Percentiles rank a stretch among this genome's conserved stretches.
Conservation (phyloP, 176 grass and related monocot genomes). For the Olyra latifolia region DNA sequence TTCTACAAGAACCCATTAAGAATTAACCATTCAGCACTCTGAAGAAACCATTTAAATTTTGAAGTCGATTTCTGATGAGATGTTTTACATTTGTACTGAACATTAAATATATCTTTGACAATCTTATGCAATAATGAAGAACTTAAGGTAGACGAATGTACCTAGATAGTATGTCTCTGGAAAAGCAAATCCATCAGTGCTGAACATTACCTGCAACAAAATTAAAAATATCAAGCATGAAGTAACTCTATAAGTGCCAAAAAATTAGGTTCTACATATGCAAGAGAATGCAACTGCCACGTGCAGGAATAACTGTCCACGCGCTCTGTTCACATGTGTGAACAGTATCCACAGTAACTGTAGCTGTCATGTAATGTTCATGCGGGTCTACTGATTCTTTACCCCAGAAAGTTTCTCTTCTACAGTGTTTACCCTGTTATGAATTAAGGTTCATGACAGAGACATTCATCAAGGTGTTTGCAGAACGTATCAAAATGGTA, state of each 20-base stretch:
- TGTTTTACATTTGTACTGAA: conserved; percentile 24
- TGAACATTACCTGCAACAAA: conserved; percentile 88
- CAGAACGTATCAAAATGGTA: conserved; percentile 14
- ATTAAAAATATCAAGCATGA: conserved; percentile 33
- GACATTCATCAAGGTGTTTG: neutral
- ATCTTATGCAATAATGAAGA: neutral
- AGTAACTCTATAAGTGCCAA: conserved; percentile 17
- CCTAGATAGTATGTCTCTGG: conserved; percentile 95
- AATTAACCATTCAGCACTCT: neutral
- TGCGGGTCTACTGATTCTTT: too few relatives aligned
- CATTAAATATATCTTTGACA: neutral
- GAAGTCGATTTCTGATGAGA: neutral
- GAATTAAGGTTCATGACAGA: too few relatives aligned
- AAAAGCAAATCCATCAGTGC: conserved; percentile 97
- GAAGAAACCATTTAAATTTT: too few relatives aligned
- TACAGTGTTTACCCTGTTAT: too few relatives aligned
- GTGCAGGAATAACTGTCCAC: too few relatives aligned
- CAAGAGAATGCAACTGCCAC: neutral
- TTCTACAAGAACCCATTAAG: neutral
- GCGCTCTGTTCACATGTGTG: too few relatives aligned
- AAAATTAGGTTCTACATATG: conserved; percentile 7
- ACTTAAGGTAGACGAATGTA: conserved; percentile 38
- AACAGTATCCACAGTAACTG: too few relatives aligned
- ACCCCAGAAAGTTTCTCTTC: too few relatives aligned
- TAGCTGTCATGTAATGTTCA: too few relatives aligned